A percentile compares a stretch with the other conserved stretches of the same genome.
Conservation (phyloP, 1,284 basidiomycete genomes). For the Ustilago nuda region DNA sequence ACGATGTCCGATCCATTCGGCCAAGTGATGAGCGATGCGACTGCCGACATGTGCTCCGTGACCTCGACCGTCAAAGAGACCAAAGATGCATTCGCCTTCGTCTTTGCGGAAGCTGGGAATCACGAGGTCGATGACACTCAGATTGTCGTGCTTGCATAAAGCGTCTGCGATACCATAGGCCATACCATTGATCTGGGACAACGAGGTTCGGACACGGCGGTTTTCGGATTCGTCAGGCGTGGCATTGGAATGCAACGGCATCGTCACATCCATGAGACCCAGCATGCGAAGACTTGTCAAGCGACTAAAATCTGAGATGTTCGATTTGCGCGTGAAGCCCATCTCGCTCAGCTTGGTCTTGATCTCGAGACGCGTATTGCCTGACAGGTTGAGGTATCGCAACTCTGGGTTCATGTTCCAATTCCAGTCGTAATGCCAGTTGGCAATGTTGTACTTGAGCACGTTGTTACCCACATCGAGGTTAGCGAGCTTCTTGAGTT, state of each 20-base stretch:
- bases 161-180: constrained; percentile 96
- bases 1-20: constrained; percentile 57
- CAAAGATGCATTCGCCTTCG: constrained; percentile 89
- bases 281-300: constrained; percentile 85
- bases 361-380: constrained; percentile 88
- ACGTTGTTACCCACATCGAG: constrained; percentile 95
- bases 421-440: constrained; percentile 99
- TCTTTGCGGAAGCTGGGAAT: constrained; percentile 85
- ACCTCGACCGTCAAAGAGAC: constrained; percentile 82
- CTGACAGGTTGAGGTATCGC: constrained; percentile 87
- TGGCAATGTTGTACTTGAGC: constrained; percentile 97
- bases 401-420: constrained; percentile 98
- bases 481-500: constrained; percentile 81
- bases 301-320: constrained; percentile 86
- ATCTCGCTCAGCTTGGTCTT: constrained; percentile 73
- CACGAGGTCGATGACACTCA: constrained; percentile 93
- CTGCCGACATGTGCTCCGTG: constrained; percentile 72
- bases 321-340: constrained; percentile 64
- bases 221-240: constrained; percentile 89
- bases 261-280: constrained; percentile 97
- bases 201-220: constrained; percentile 89
- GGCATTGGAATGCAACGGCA: constrained; percentile 71
- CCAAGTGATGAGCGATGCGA: constrained; percentile 73
- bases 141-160: constrained; percentile 74
- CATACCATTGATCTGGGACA: constrained; percentile 91